Evolutionary conservation across 441 rosid species (phyloP).

Genomic region (Dalechampia spathulata): DNA sequence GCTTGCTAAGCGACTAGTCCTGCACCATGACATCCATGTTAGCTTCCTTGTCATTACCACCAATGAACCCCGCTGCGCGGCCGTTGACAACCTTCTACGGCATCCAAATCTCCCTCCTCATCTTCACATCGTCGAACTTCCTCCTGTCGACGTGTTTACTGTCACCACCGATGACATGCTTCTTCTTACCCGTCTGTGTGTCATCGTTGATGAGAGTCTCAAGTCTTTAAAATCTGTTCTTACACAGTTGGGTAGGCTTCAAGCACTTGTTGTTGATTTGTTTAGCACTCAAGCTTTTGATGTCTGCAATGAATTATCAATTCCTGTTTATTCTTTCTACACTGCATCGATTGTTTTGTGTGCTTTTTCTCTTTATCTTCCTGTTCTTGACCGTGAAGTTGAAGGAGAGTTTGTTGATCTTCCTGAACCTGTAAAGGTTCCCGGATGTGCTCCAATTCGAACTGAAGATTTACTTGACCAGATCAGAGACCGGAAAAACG

Average conservation of each 20-base stretch:
- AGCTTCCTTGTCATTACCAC: conserved; percentile 32
- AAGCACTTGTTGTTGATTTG: conserved; percentile 40
- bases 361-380: conserved; percentile 34
- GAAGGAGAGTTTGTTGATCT: conserved; percentile 28
- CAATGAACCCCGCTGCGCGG: conserved; percentile 7
- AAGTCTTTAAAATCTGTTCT: conserved; percentile 24
- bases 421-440: conserved; percentile 31
- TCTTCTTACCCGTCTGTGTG: conserved; percentile 16
- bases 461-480: conserved; percentile 32
- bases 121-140: conserved; percentile 27
- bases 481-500: conserved; percentile 25
- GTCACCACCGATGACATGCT: conserved; percentile 5
- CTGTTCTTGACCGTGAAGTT: conserved; percentile 30
- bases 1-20: conserved; percentile 29
- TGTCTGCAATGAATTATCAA: conserved; percentile 36
- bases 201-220: conserved; percentile 24
- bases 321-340: conserved; percentile 34
- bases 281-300: conserved; percentile 47
- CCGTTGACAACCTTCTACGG: conserved; percentile 24
- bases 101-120: conserved; percentile 31
- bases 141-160: conserved; percentile 22
- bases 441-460: conserved; percentile 43
- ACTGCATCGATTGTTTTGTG: conserved; percentile 48
- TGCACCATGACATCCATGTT: conserved; percentile 23
- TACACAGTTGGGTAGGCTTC: conserved; percentile 15